Base-by-base conservation (phyloP, 345 rosid genomes). In the Salix purpurea region DNA sequence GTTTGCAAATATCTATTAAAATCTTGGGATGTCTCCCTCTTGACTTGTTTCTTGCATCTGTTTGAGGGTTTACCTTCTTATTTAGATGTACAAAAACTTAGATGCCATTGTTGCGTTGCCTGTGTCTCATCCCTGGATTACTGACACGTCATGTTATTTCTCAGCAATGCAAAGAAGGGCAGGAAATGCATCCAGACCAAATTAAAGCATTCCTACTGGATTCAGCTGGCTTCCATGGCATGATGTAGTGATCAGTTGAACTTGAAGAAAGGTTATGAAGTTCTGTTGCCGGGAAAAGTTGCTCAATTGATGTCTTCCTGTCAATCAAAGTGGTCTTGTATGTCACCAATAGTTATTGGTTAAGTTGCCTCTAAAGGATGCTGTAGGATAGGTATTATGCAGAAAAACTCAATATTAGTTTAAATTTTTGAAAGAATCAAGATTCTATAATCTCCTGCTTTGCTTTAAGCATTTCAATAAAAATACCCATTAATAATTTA, bases 151-250 rank as follows among this genome's bases (percentile, higher is more conserved):
- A 11, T 16, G 12, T 40, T 9, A 7, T 39, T 7, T 16, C 68
- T 50, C 92, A 93, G 98, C 99, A 93, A 93, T 89, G 94, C 81
- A 87, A 85, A 86, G 98, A 92, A 83, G 98, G 97, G 65, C 91
- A 90, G 72, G 97, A 93, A 69, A 88, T 87, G 67, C 39, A 86
- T 71, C 99, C 98, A 9, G 97, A 96, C 83, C 97, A 96, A 70
- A 93, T 96, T 86, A 91, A 91, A 88, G 91, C 98, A n/a, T 88
- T 88, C 32, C 99, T 96, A 37, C 80, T 91, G 62, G 98, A 96
- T 71, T 90, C 94, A 4, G 99, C 94, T 5, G 98, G 94, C 34
- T 83, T 85, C 71, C 91, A 86, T 78, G 90, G 93, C 70, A 73
- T 85, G 71, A 68, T 77, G 26, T 69, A 78, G 74, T 12, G 21